phyloP scores from a whole-genome alignment of 495 filamentous ascomycete species.

The Diplogelasinospora grovesii region DNA sequence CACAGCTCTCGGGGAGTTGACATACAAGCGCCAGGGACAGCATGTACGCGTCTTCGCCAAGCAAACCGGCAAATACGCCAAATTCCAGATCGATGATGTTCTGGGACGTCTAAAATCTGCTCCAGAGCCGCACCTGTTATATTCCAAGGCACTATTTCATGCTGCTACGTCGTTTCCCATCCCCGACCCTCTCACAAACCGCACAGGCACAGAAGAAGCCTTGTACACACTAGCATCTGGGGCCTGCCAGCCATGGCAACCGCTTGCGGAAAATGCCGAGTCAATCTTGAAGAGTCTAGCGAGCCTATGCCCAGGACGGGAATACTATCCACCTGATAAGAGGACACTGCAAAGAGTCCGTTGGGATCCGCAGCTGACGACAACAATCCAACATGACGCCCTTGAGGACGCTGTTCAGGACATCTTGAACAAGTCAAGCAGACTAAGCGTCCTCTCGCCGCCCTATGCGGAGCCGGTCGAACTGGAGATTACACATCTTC shows the following conservation, averaged over 20 bases:
- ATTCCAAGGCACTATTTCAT: slow-evolving; percentile 49
- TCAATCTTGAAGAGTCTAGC: slow-evolving; percentile 32
- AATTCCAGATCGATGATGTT: slow-evolving; percentile 41
- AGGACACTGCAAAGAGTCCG: slow-evolving; percentile 42
- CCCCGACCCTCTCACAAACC: slow-evolving; percentile 49
- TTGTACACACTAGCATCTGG: slow-evolving; percentile 45
- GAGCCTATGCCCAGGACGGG: slow-evolving; percentile 40
- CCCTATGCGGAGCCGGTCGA: too few relatives aligned
- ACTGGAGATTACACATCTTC: too few relatives aligned
- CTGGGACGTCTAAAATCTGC: slow-evolving; percentile 42
- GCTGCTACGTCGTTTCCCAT: slow-evolving; percentile 53
- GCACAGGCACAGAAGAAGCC: slow-evolving; percentile 56
- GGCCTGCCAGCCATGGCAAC: slow-evolving; percentile 37
- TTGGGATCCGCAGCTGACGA: slow-evolving; percentile 41
- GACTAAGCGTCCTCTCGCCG: too few relatives aligned
- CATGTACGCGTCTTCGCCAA: slow-evolving; percentile 30
- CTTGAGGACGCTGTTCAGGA: slow-evolving; percentile 32
- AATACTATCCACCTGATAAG: slow-evolving; percentile 50
- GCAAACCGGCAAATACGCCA: slow-evolving; percentile 24
- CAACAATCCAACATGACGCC: slow-evolving; percentile 49
- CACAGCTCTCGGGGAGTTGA: slow-evolving; percentile 27
- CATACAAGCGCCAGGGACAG: slow-evolving; percentile 8
- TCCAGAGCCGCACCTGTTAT: slow-evolving; percentile 40
- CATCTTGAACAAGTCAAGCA: slow-evolving; percentile 37
- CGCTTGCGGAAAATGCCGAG: slow-evolving; percentile 17